Base-by-base conservation (phyloP, 2,329 filamentous ascomycete genomes). In the Trichophyton verrucosum region DNA sequence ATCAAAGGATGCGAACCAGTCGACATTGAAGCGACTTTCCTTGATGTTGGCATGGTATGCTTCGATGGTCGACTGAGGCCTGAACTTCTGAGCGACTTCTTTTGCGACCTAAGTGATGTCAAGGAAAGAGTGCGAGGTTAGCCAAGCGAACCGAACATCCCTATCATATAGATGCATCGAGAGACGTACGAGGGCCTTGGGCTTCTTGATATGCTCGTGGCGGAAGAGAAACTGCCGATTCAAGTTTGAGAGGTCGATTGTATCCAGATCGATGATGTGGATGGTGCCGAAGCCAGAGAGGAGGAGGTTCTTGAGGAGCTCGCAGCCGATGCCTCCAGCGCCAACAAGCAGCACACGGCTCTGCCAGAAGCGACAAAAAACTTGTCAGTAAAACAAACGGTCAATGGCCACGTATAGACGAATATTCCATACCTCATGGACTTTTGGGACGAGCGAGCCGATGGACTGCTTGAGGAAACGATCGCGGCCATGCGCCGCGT, bases 141-240 rank as follows among this genome's bases (percentile, higher is more conserved):
- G 60, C 68, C 67, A 13, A 38, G 33, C 3, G 33, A 38, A 38
- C 33, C 33, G 33, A 38, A 13, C 33, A 38, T 38, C 9, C 47
- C 59, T 30, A 56, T 56, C 27, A 57, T 55, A 13, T 24, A 42
- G 13, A 42, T n/a, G 15, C 22, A 49, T 60, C 38, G 24, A 49
- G 24, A 49, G 62, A 76, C 84, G 65, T 80, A 94, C 91, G 76
- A 95, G 76, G 58, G 94, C 91, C 73, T 99, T 99, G 1, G 92
- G 85, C 74, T 96, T 96, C 75, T 96, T 97, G 75, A 99, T 97
- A 71, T 99, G 94, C 72, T 97, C 91, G 69, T 92, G 87, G 63
- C 91, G 84, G 74, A 99, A 99, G 56, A 99, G 85, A 70, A 99
- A 99, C 74, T 99, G 94, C 60, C 94, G 88, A 69, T 99, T 99